These are phyloP conservation scores for Xylona heveae DNA, from an alignment of 495 filamentous ascomycete genomes.

Conservation along the genomic window DNA sequence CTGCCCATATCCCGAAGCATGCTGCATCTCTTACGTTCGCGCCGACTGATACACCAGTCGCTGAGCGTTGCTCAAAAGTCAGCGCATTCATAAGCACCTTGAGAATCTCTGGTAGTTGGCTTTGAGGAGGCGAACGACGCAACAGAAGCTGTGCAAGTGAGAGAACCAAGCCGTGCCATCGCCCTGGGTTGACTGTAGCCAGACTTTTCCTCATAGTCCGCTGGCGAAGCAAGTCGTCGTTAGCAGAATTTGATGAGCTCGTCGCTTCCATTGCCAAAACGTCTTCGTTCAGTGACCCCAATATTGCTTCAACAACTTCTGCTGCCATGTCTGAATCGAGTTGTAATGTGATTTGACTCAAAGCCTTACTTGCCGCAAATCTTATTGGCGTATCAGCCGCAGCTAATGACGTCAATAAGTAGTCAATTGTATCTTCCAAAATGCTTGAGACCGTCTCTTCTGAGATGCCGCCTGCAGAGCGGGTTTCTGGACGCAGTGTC, in stretches of 20 bases:
- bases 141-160: slow-evolving; percentile 73
- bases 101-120: slow-evolving; percentile 45
- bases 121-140: slow-evolving; percentile 44
- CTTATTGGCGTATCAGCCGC: slow-evolving; percentile 82
- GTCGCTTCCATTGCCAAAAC: slow-evolving; percentile 48
- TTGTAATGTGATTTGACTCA: slow-evolving; percentile 65
- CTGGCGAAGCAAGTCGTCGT: not conserved
- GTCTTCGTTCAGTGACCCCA: slow-evolving; percentile 52
- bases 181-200: slow-evolving; percentile 49
- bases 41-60: slow-evolving; percentile 65
- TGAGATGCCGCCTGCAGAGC: slow-evolving; percentile 1
- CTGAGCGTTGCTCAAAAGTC: slow-evolving; percentile 64
- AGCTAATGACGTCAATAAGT: slow-evolving; percentile 40
- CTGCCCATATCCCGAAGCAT: slow-evolving; percentile 85
- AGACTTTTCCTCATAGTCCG: slow-evolving; percentile 31
- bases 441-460: slow-evolving; percentile 25
- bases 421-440: slow-evolving; percentile 35
- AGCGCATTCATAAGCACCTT: slow-evolving; percentile 51
- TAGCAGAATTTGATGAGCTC: too few relatives aligned
- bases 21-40: slow-evolving; percentile 91
- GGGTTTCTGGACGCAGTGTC: slow-evolving; percentile 1
- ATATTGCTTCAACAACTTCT: slow-evolving; percentile 69
- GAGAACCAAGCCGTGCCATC: slow-evolving; percentile 84
- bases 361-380: slow-evolving; percentile 76
- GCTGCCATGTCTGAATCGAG: slow-evolving; percentile 58